Conservation (phyloP, 495 filamentous ascomycete genomes). For the Neurospora cerealis region DNA sequence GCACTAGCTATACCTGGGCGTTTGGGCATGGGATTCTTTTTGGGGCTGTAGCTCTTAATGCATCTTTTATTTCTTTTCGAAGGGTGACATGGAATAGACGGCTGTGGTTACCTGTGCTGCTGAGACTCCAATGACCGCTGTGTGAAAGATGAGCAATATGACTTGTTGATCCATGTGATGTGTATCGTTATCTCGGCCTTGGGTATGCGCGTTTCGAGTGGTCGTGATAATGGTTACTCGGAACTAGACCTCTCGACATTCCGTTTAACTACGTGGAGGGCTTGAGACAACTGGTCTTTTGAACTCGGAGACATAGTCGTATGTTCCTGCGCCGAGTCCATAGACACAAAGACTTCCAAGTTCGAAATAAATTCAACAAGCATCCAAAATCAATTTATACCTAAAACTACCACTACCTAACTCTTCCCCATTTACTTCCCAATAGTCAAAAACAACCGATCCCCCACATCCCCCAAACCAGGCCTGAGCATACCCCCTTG, state of each 20-base stretch:
- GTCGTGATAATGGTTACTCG: too few relatives aligned
- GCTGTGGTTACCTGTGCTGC: neutral
- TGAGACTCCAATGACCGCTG: neutral
- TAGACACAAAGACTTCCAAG: too few relatives aligned
- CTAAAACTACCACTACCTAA: too few relatives aligned
- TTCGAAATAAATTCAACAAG: too few relatives aligned
- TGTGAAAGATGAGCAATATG: neutral
- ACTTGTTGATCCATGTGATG: neutral
- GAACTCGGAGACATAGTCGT: too few relatives aligned
- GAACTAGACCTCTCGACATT: too few relatives aligned
- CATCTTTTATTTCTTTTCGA: neutral
- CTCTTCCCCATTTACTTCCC: constrained; percentile 53
- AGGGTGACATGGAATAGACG: neutral
- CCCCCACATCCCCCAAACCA: constrained; percentile 84
- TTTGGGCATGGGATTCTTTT: neutral
- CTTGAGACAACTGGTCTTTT: too few relatives aligned
- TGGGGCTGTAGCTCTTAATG: neutral
- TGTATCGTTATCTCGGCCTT: neutral
- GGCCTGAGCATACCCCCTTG: constrained; percentile 83
- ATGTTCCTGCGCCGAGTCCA: too few relatives aligned
- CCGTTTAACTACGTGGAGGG: too few relatives aligned
- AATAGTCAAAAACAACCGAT: constrained; percentile 84
- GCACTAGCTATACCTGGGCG: neutral
- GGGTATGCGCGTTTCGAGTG: neutral
- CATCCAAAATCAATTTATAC: too few relatives aligned